Conservation (phyloP, 1,284 basidiomycete species). For the Malassezia globosa region DNA sequence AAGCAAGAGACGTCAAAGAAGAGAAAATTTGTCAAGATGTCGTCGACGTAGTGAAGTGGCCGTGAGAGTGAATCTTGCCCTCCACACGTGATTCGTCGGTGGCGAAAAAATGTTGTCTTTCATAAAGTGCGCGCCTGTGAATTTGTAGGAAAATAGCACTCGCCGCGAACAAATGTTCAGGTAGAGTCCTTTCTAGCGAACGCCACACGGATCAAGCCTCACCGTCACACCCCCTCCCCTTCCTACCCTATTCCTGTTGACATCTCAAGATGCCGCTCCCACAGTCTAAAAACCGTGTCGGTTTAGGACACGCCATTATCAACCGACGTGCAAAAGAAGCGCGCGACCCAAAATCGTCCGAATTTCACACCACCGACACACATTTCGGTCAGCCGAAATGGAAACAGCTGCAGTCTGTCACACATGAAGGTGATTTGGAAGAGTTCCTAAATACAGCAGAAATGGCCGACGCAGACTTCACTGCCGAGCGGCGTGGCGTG, state of each 20-base stretch:
- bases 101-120: not conserved
- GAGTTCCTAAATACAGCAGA: slow-evolving; percentile 92
- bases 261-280: slow-evolving; percentile 27
- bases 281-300: slow-evolving; percentile 43
- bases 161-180: too few species aligned
- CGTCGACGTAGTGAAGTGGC: too few species aligned
- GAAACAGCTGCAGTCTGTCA: slow-evolving; percentile 68
- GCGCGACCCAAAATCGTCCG: slow-evolving; percentile 25
- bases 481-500: slow-evolving; percentile 74
- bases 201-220: not conserved
- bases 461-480: slow-evolving; percentile 87
- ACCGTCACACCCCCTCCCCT: too few species aligned
- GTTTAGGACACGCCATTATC: slow-evolving; percentile 41
- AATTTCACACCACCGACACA: slow-evolving; percentile 44
- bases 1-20: too few species aligned
- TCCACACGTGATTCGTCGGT: slow-evolving; percentile 14
- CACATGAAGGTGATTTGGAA: slow-evolving; percentile 88
- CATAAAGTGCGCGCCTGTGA: too few species aligned
- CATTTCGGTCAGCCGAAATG: slow-evolving; percentile 47
- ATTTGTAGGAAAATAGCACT: too few species aligned
- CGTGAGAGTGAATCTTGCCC: too few species aligned
- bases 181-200: not conserved
- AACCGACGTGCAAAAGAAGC: slow-evolving; percentile 42
- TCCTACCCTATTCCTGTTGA: too few species aligned
- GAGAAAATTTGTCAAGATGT: not conserved